Evolutionary conservation across 73 alveolate genomes (phyloP).

Genomic region (Paramecium tetraurelia): DNA sequence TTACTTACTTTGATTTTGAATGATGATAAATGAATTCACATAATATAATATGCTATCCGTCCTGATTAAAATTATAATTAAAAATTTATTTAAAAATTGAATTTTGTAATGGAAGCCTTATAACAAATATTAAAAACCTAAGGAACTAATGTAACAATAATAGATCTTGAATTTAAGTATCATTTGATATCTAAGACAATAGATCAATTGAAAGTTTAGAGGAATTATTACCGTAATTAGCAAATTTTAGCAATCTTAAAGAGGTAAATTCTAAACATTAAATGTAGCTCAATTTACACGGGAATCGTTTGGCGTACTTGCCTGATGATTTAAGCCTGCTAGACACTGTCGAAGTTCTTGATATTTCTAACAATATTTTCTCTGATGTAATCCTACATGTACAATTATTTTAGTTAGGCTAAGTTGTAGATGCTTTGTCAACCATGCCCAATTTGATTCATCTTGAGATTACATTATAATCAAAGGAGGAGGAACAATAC

Average conservation of each 20-base stretch:
- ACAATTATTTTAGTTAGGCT: constrained; percentile 5
- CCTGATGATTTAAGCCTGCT: constrained; percentile 74
- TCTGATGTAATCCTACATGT: not conserved
- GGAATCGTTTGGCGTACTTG: constrained; percentile 63
- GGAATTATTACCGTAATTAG: constrained; percentile 62
- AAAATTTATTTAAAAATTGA: not conserved
- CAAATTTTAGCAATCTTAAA: constrained; percentile 68
- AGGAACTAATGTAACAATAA: not conserved
- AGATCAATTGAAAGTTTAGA: constrained; percentile 66
- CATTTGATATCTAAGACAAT: not conserved
- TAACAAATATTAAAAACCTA: not conserved
- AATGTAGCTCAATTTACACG: constrained; percentile 60
- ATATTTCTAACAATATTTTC: constrained; percentile 73
- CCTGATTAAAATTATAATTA: not conserved
- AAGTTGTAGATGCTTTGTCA: constrained; percentile 66
- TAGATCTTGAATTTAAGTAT: constrained; percentile 17
- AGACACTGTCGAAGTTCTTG: constrained; percentile 62
- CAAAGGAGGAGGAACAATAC: constrained; percentile 74
- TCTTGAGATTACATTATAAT: constrained; percentile 66
- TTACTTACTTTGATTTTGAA: not conserved
- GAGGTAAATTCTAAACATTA: constrained; percentile 1
- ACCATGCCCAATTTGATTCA: constrained; percentile 67
- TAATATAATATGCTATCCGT: not conserved
- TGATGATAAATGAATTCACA: not conserved
- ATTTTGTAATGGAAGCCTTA: not conserved